Evolutionary conservation across 2,329 filamentous ascomycete species (phyloP).

Genomic region (Hypoxylon sp.): DNA sequence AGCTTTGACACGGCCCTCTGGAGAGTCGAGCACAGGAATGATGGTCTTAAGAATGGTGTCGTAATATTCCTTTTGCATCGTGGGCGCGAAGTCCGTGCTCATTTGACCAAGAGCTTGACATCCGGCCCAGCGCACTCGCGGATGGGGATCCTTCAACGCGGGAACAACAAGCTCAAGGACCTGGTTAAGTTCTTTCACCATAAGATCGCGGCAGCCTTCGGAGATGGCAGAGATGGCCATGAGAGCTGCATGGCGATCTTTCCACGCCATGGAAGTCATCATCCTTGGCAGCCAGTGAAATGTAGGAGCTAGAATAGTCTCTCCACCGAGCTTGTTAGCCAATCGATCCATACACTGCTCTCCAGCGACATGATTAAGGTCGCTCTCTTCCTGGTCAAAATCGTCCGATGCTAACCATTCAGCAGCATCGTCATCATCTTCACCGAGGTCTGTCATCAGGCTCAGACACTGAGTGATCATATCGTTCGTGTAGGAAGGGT

Average conservation of each 20-base stretch:
- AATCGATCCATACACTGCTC: constrained; percentile 99
- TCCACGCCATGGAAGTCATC: constrained; percentile 96
- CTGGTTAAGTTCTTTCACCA: constrained; percentile 94
- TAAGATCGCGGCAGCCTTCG: constrained; percentile 94
- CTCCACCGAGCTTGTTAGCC: constrained; percentile 96
- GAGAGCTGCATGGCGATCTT: constrained; percentile 93
- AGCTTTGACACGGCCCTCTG: constrained; percentile 93
- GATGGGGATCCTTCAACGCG: constrained; percentile 88
- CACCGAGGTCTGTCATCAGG: constrained; percentile 95
- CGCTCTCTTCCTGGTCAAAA: constrained; percentile 94
- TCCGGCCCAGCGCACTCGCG: constrained; percentile 95
- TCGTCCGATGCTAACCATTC: constrained; percentile 97
- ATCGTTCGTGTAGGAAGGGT: constrained; percentile 88
- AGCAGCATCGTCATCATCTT: constrained; percentile 92
- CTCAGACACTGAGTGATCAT: constrained; percentile 99
- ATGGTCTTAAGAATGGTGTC: constrained; percentile 88
- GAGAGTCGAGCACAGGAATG: constrained; percentile 89
- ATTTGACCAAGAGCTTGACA: constrained; percentile 99
- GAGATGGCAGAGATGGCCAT: constrained; percentile 99
- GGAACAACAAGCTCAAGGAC: constrained; percentile 96
- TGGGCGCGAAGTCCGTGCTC: constrained; percentile 98
- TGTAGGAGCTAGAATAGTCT: constrained; percentile 90
- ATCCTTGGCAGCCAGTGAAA: constrained; percentile 98
- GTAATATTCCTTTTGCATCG: constrained; percentile 97
- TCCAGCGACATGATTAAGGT: constrained; percentile 96